Evolutionary conservation across 2,329 filamentous ascomycete species (phyloP).

Genomic region (Arthrobotrys iridis): DNA sequence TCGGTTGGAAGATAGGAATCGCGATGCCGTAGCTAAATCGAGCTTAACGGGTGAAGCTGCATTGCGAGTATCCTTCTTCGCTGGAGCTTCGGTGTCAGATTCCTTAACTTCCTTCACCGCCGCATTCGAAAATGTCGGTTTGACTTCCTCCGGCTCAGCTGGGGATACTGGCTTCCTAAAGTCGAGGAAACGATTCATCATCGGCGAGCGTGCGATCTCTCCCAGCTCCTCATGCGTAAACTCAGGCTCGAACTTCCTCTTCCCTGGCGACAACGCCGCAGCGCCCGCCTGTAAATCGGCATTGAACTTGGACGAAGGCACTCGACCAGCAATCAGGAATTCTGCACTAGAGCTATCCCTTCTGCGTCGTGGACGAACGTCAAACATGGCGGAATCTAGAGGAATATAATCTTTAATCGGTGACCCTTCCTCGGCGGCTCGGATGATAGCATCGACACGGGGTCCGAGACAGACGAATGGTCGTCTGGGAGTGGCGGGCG

Average conservation of each 20-base stretch:
- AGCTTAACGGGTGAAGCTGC: conserved; percentile 45
- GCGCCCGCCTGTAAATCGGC: conserved; percentile 4
- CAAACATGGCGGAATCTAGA: conserved; percentile 54
- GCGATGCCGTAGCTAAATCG: conserved; percentile 59
- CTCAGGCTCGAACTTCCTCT: conserved; percentile 36
- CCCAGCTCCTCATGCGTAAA: conserved; percentile 5
- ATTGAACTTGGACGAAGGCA: conserved; percentile 6
- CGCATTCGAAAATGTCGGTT: not conserved
- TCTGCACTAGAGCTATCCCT: conserved; percentile 54
- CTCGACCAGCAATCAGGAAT: conserved; percentile 17
- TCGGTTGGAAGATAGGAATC: conserved; percentile 17
- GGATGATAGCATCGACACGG: not conserved
- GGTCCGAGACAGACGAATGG: not conserved
- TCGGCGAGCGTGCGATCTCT: conserved; percentile 38
- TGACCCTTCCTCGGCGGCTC: conserved; percentile 32
- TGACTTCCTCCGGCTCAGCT: conserved; percentile 38
- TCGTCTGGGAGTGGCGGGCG: conserved; percentile 1
- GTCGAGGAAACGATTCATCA: conserved; percentile 49
- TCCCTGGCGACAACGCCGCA: not conserved
- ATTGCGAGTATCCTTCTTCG: conserved; percentile 32
- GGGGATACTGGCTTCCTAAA: conserved; percentile 4
- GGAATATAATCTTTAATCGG: conserved; percentile 55
- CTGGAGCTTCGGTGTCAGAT: conserved; percentile 1
- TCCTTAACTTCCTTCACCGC: conserved; percentile 25
- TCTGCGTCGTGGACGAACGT: conserved; percentile 56